Conservation (phyloP, 495 filamentous ascomycete genomes). For the Platismatia glauca region DNA sequence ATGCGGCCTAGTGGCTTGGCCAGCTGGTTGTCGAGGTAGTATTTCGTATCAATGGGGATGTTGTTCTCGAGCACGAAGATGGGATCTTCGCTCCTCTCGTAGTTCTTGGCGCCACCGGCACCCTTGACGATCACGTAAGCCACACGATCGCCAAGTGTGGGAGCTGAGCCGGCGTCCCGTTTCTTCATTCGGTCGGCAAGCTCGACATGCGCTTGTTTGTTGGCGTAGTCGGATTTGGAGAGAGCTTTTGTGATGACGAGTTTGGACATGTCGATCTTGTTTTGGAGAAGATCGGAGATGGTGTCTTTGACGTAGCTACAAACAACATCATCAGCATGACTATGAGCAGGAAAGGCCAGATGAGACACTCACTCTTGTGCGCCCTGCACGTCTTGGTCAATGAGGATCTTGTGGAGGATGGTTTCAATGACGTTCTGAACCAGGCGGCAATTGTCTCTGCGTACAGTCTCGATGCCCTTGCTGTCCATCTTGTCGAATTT, state of each 20-base stretch:
- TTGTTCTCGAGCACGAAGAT: constrained; percentile 97
- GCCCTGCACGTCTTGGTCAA: constrained; percentile 78
- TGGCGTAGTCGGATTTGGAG: constrained; percentile 70
- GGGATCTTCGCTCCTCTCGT: constrained; percentile 92
- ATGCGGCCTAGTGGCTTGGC: constrained; percentile 89
- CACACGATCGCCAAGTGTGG: constrained; percentile 89
- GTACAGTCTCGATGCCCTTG: constrained; percentile 97
- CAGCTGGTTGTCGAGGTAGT: constrained; percentile 98
- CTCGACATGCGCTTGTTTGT: constrained; percentile 91
- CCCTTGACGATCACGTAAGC: constrained; percentile 98
- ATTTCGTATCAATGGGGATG: constrained; percentile 94
- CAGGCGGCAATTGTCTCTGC: constrained; percentile 89
- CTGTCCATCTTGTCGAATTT: constrained; percentile 99
- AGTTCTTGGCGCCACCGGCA: constrained; percentile 76
- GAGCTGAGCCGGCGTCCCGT: constrained; percentile 88
- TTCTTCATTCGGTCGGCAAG: constrained; percentile 93
- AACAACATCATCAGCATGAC: neutral
- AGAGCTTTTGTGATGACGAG: constrained; percentile 98
- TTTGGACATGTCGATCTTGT: constrained; percentile 98
- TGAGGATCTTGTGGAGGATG: constrained; percentile 87
- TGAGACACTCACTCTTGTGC: constrained; percentile 73
- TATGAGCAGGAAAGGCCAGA: neutral
- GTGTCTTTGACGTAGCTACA: constrained; percentile 88
- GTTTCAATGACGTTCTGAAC: constrained; percentile 98
- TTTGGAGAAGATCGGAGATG: constrained; percentile 91